Evolutionary conservation across 495 filamentous ascomycete genomes (phyloP), one percentile per base, ranked within the genome.

Genomic region (Chlorociboria aeruginascens): DNA sequence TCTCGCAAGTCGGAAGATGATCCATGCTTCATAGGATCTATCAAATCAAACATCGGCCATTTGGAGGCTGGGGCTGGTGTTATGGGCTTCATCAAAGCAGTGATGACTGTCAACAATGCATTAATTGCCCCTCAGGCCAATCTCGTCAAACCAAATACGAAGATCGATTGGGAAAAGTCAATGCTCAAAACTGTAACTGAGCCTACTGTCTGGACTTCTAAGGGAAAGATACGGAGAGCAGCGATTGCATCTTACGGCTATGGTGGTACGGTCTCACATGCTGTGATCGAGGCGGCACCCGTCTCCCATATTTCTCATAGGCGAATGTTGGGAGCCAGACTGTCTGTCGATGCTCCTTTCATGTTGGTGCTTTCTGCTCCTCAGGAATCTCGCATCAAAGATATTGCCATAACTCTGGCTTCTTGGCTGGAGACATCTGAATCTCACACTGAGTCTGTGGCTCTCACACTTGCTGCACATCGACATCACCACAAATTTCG

Each of bases 41-140:
- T 73, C 1, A 80, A 82, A 53, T 67, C 69, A 2, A 77, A 78
- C 48, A 68, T 79, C 16, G 76, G 78, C 17, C 78, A 82, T 55
- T 51, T 72, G 3, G 78, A 81, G 55, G 70, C 69, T 10, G 68
- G 70, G 6, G 72, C 69, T 40, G 78, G 78, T 14, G 61, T 81
- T 14, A 65, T 73, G 0, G 73, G 69, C 7, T 48, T 82, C 11
- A 73, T 82, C 34, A 82, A 82, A 50, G 66, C 69, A 1, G 60
- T 68, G 13, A 43, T 79, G 39, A 74, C 73, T 63, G 57, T 82
- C 73, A 82, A 46, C 69, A 71, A 52, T 69, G 70, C 16, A 66
- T 69, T 58, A 64, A 74, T 25, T 25, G 45, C 53, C 67, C 66
- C 71, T 9, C 68, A 68, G 43, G 51, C 76, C 12, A 66, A 71